A percentile compares a stretch with the other conserved stretches of the same genome.
phyloP scores from a whole-genome alignment of 768 basidiomycete genomes.

The Astraeus odoratus region DNA sequence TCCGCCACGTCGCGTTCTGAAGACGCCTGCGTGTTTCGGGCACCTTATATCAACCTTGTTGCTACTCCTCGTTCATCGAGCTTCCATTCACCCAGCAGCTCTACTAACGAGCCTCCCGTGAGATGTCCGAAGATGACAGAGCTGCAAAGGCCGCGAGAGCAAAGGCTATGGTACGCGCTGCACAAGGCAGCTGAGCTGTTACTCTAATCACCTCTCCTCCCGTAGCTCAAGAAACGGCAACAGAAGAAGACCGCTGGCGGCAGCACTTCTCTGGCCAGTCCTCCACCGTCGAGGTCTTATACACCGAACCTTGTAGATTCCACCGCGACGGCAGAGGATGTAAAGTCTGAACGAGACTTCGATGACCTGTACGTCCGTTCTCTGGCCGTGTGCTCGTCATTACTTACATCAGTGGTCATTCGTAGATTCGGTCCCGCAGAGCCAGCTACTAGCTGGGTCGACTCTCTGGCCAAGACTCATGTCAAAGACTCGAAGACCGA shows the following conservation, averaged over 20 bases:
- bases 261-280: slow-evolving; percentile 31
- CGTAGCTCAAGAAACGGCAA: slow-evolving; percentile 74
- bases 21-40: not conserved
- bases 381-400: slow-evolving; percentile 5
- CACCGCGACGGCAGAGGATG: slow-evolving; percentile 29
- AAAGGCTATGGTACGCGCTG: slow-evolving; percentile 64
- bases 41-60: slow-evolving; percentile 3
- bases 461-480: slow-evolving; percentile 45
- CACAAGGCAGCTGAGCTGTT: not conserved
- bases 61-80: slow-evolving; percentile 4
- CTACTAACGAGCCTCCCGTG: slow-evolving; percentile 3
- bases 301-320: slow-evolving; percentile 46
- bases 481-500: slow-evolving; percentile 22
- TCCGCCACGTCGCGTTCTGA: slow-evolving; percentile 5
- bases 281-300: slow-evolving; percentile 42
- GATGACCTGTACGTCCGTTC: slow-evolving; percentile 55
- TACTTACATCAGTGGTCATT: slow-evolving; percentile 3
- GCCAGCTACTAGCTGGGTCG: slow-evolving; percentile 48
- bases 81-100: not conserved
- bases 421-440: slow-evolving; percentile 37
- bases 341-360: slow-evolving; percentile 40
- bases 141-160: slow-evolving; percentile 79
- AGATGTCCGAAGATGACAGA: slow-evolving; percentile 62
- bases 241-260: slow-evolving; percentile 56
- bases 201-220: slow-evolving; percentile 1